phyloP scores from a whole-genome alignment of 2,329 filamentous ascomycete species.

The Claviceps cyperi region DNA sequence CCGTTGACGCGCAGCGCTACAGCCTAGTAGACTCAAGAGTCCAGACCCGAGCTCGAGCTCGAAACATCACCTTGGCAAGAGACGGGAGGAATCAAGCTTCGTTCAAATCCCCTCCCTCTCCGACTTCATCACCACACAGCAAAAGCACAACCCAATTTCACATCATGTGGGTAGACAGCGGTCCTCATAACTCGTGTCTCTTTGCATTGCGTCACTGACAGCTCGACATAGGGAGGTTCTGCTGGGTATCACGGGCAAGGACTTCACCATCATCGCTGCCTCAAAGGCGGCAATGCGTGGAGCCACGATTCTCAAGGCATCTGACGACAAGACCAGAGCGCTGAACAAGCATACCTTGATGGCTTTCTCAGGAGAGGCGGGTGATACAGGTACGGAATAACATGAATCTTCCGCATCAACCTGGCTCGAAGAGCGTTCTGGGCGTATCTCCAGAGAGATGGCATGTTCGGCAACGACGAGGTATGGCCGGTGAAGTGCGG shows the following conservation, averaged over 20 bases:
- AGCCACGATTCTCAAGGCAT: conserved; percentile 84
- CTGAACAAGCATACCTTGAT: conserved; percentile 91
- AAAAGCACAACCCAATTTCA: not conserved
- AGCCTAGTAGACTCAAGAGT: conserved; percentile 17
- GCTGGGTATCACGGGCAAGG: conserved; percentile 95
- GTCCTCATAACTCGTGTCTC: not conserved
- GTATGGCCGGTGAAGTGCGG: not conserved
- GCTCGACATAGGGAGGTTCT: conserved; percentile 71
- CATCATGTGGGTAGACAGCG: conserved; percentile 5
- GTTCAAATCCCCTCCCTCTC: not conserved
- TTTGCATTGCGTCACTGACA: not conserved
- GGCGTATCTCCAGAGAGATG: not conserved
- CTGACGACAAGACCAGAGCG: conserved; percentile 88
- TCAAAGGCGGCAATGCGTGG: conserved; percentile 98
- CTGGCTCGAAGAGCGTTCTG: not conserved
- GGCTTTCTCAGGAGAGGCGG: conserved; percentile 90
- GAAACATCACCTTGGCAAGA: conserved; percentile 1
- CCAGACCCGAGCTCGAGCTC: too few relatives aligned
- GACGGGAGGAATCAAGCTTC: not conserved
- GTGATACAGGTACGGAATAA: conserved; percentile 62
- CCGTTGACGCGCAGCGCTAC: conserved; percentile 23
- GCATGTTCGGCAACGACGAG: not conserved
- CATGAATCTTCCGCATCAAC: not conserved
- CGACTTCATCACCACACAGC: conserved; percentile 3
- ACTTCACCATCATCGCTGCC: conserved; percentile 94